These are phyloP conservation scores for Starmerella stigmatis DNA, from an alignment of 805 yeast genomes.

Conservation along the genomic window DNA sequence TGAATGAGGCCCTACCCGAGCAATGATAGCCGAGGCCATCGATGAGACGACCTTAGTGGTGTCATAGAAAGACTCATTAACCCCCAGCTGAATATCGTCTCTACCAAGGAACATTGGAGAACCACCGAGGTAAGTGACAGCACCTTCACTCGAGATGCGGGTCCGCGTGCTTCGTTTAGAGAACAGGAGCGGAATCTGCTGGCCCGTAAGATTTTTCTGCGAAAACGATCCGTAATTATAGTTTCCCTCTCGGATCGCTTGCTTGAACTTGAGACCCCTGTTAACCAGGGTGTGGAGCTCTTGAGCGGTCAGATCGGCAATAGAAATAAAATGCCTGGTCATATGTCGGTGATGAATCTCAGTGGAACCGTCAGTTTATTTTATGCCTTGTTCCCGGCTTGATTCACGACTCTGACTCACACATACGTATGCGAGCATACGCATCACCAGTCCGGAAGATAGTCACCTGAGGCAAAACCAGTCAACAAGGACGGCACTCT, in stretches of 20 bases:
- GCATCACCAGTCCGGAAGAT: too few relatives aligned
- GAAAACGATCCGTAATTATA: constrained; percentile 39
- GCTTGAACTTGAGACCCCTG: constrained; percentile 62
- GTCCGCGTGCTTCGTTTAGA: constrained; percentile 93
- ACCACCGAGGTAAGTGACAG: constrained; percentile 84
- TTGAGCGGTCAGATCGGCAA: constrained; percentile 59
- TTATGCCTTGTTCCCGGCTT: background rate
- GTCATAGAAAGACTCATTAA: constrained; percentile 82
- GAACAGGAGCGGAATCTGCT: constrained; percentile 72
- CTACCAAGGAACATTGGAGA: constrained; percentile 94
- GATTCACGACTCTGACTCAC: constrained; percentile 1
- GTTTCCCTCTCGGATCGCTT: constrained; percentile 25
- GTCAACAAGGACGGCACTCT: too few relatives aligned
- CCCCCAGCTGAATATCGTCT: constrained; percentile 94
- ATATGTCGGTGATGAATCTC: constrained; percentile 4
- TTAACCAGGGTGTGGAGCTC: constrained; percentile 65
- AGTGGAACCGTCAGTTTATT: too few relatives aligned
- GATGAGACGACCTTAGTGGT: constrained; percentile 83
- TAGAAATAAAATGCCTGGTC: constrained; percentile 60
- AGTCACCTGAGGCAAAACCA: background rate
- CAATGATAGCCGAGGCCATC: constrained; percentile 94
- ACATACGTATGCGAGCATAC: background rate
- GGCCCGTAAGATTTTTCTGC: constrained; percentile 57
- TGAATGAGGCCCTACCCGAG: constrained; percentile 80
- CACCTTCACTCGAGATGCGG: constrained; percentile 88